Evolutionary conservation across 192 early-diverging fungal species (phyloP).

Genomic region (Backusella sp.): DNA sequence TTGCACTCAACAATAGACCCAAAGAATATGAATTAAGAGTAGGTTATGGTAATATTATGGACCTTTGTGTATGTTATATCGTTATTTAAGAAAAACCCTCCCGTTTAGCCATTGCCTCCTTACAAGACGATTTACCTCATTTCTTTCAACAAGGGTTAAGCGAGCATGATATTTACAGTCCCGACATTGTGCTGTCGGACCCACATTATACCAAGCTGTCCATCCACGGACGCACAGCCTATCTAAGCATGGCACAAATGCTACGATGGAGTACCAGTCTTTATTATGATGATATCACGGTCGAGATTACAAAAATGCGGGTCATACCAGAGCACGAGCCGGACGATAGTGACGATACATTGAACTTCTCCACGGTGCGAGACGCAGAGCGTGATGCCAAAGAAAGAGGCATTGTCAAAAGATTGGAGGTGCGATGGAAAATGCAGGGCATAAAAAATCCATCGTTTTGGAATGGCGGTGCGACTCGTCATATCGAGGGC

Average conservation of each 20-base stretch:
- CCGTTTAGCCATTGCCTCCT: conserved; percentile 43
- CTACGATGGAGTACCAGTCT: conserved; percentile 54
- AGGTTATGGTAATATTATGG: conserved; percentile 14
- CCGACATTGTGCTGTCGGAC: conserved; percentile 49
- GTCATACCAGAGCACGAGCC: conserved; percentile 24
- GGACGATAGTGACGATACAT: neutral
- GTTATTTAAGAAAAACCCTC: too few species aligned
- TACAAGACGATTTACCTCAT: conserved; percentile 48
- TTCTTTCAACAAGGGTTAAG: conserved; percentile 51
- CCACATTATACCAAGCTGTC: conserved; percentile 52
- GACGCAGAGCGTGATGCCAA: neutral
- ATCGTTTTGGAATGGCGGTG: conserved; percentile 17
- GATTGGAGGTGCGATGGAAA: conserved; percentile 47
- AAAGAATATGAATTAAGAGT: conserved; percentile 22
- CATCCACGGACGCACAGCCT: conserved; percentile 45
- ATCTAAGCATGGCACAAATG: conserved; percentile 49
- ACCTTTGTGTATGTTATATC: too few species aligned
- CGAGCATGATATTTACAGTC: conserved; percentile 46
- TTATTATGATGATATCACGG: conserved; percentile 49
- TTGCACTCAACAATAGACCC: neutral
- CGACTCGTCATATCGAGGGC: conserved; percentile 38
- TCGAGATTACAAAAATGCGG: conserved; percentile 47
- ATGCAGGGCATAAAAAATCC: conserved; percentile 43
- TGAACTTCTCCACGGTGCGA: neutral
- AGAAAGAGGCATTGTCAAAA: conserved; percentile 16